Evolutionary conservation across 1,139 yeast species (phyloP), one percentile per base, ranked within the genome.

Genomic region (Hyphopichia fennica): DNA sequence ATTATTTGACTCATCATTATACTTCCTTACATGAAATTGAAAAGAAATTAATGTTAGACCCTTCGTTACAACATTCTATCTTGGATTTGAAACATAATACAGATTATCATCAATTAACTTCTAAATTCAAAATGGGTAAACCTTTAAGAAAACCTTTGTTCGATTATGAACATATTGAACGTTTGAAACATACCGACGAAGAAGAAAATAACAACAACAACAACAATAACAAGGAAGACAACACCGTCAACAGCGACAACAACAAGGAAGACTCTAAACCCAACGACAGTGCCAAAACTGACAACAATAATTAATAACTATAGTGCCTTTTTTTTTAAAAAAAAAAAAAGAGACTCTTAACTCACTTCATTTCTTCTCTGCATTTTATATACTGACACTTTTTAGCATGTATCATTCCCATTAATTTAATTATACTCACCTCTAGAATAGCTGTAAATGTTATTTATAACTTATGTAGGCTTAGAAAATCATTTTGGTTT

Each of bases 11-110:
- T 11, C 69, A 65, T 44, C 57, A 60, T 25, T 47, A 58, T 30
- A 73, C 78, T 0, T 57, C 59, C 6, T 49, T 57, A 34, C 79
- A 74, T 49, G 65, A 60, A 33, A 41, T 48, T 17, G 79, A 73
- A 48, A 62, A 61, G 51, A 53, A 46, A 30, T 50, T 51, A 32
- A 47, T 60, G 57, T 44, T 60, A 35, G 62, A 60, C 41, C 49
- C 48, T 29, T 43, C 57, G n/a, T 49, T 53, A 35, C 57, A 54
- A 35, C 47, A 46, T 20, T 52, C 56, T 31, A 46, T 53, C 9
- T 39, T 50, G 25, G 56, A 60, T 32, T 43, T 58, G 27, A 41
- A 50, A 19, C 46, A 49, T 17, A 53, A 51, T 34, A 42, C 51
- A 2, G 56, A 52, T 10, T 60, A 61, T 42, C 58, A 58, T 43